phyloP scores from a whole-genome alignment of 345 rosid genomes.

The Erysimum cheiranthoides region DNA sequence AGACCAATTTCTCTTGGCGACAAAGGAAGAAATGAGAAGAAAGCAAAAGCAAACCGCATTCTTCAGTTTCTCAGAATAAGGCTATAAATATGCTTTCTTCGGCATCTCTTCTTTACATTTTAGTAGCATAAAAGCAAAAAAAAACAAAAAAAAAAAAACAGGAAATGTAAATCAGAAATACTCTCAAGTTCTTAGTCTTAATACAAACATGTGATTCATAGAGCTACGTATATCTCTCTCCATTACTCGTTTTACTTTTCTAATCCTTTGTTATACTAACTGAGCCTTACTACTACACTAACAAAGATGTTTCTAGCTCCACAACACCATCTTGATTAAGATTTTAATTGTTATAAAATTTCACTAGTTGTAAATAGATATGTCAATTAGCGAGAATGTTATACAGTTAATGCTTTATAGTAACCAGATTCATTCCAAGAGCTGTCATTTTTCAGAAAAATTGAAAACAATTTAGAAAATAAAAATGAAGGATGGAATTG shows the following conservation, averaged over 20 bases:
- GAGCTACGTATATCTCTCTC: neutral
- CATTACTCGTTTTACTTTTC: neutral
- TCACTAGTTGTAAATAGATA: neutral
- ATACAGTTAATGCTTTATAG: neutral
- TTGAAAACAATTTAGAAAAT: neutral
- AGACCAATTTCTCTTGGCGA: neutral
- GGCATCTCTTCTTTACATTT: slow-evolving; percentile 7
- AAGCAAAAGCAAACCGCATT: slow-evolving; percentile 10
- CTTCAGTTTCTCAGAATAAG: slow-evolving; percentile 26
- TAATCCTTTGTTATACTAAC: no score
- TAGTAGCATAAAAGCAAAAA: slow-evolving; percentile 3
- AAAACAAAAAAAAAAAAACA: slow-evolving; percentile 5
- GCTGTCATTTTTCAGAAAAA: neutral
- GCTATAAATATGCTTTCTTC: neutral
- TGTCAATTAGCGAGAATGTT: no score
- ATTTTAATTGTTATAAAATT: neutral
- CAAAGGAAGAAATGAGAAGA: slow-evolving; percentile 24
- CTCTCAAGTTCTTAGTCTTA: slow-evolving; percentile 32
- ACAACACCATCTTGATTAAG: no score
- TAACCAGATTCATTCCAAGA: neutral
- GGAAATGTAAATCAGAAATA: slow-evolving; percentile 38
- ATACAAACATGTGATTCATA: slow-evolving; percentile 32
- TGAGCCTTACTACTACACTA: no score
- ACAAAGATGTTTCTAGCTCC: no score
- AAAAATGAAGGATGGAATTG: neutral